Evolutionary conservation across 345 rosid genomes (phyloP), one percentile per base, ranked within the genome.

Genomic region (Sisymbrium irio): DNA sequence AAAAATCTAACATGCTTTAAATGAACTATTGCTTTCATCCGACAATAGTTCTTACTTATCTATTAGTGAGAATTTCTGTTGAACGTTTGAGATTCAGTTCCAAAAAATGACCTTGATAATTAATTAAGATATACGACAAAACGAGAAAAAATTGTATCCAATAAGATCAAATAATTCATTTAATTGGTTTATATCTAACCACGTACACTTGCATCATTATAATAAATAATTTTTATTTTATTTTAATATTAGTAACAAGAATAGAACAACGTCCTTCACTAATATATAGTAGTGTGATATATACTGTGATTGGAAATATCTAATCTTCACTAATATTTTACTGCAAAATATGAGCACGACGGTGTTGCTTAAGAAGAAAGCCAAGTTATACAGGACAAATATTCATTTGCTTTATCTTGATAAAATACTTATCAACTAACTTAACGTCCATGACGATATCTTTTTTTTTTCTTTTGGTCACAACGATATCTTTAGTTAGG

Each of bases 341-440:
- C 37, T 46, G 18, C 53, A 0, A 57, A 12, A 56, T 13, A 37
- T 58, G 54, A 74, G 66, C 36, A 39, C 72, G 36, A 65, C 13
- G 28, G 53, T 63, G 7, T 74, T 67, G 69, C 69, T 60, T 75
- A 67, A 51, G 62, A 75, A 51, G 13, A 19, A 75, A 61, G 74
- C 57, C 62, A 75, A 75, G 56, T 19, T 50, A 74, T 49, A 27
- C 10, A 55, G n/a, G 7, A 12, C 60, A 74, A 40, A 19, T 6
- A 54, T 32, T 19, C 46, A 15, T 50, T 67, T 67, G 68, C 73
- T 75, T 75, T 59, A 42, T 59, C 25, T 32, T 32, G 15, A 75
- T 41, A 60, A 67, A 67, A 63, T 40, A 32, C 62, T 37, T 32
- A 67, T 41, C 74, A 75, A 75, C 78, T 67, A 75, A 75, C 78